A percentile compares a stretch with the other conserved stretches of the same genome.
phyloP scores from a whole-genome alignment of 495 filamentous ascomycete species.

The Aspergillus carlsbadensis region DNA sequence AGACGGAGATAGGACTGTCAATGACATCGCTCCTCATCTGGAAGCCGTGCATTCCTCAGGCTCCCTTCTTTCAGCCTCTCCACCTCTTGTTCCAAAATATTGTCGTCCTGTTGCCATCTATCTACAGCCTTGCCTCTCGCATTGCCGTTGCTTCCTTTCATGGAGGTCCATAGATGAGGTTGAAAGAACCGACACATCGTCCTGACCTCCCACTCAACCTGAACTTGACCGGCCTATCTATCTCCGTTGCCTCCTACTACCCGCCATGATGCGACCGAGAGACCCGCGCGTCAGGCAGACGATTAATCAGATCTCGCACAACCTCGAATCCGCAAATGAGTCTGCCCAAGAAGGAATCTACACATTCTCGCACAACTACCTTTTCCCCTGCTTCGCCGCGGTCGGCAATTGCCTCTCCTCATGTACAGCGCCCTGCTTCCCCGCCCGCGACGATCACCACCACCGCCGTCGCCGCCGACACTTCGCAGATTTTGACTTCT shows the following conservation, averaged over 20 bases:
- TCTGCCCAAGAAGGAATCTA: conserved; percentile 86
- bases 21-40: conserved; percentile 16
- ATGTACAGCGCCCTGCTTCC: conserved; percentile 72
- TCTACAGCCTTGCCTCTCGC: background rate
- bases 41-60: conserved; percentile 12
- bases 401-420: conserved; percentile 63
- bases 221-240: background rate
- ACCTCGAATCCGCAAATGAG: conserved; percentile 89
- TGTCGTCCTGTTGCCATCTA: background rate
- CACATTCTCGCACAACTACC: conserved; percentile 79
- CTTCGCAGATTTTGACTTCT: conserved; percentile 91
- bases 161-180: conserved; percentile 15
- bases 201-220: background rate
- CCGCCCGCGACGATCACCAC: conserved; percentile 72
- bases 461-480: conserved; percentile 65
- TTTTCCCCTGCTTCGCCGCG: conserved; percentile 75
- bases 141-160: conserved; percentile 1
- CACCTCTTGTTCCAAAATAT: background rate
- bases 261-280: conserved; percentile 61
- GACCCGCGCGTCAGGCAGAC: conserved; percentile 93
- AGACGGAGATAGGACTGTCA: conserved; percentile 1
- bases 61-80: conserved; percentile 11
- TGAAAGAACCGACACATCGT: conserved; percentile 1
- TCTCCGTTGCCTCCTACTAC: background rate
- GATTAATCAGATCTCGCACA: conserved; percentile 90